These are phyloP conservation scores for Scheffersomyces cryptocercus DNA, from an alignment of 1,139 yeast species.

Conservation along the genomic window DNA sequence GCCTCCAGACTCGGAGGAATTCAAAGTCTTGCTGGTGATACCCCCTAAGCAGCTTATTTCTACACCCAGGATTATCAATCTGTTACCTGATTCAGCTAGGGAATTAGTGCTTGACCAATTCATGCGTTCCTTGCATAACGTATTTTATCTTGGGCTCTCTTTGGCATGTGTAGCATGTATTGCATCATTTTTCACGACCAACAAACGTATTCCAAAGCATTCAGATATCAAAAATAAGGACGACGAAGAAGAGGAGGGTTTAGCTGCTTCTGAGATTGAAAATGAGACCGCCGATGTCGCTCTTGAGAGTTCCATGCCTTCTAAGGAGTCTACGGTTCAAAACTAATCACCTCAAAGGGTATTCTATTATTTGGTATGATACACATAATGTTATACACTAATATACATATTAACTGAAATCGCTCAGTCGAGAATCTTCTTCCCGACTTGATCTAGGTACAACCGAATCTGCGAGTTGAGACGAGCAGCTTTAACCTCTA, in stretches of 20 bases:
- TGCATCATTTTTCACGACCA: conserved; percentile 35
- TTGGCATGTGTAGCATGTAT: conserved; percentile 25
- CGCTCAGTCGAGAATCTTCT: conserved; percentile 25
- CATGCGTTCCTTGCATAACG: conserved; percentile 41
- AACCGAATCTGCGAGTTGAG: conserved; percentile 53
- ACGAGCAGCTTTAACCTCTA: conserved; percentile 54
- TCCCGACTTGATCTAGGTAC: conserved; percentile 51
- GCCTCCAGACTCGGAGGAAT: conserved; percentile 15
- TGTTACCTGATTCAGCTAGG: conserved; percentile 24
- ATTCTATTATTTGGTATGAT: too few species aligned
- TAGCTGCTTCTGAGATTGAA: background rate
- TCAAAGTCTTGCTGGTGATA: conserved; percentile 14
- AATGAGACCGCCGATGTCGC: background rate
- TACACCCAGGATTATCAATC: conserved; percentile 29
- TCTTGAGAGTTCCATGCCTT: too few species aligned
- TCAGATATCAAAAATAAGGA: conserved; percentile 24
- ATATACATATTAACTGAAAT: background rate
- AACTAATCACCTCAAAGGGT: too few species aligned
- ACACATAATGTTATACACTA: background rate
- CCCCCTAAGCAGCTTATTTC: conserved; percentile 24
- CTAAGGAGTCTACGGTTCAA: too few species aligned
- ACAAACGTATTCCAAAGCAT: conserved; percentile 38
- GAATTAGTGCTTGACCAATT: conserved; percentile 27
- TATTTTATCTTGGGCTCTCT: conserved; percentile 40
- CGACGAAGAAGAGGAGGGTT: conserved; percentile 7